Evolutionary conservation across 306 rosid genomes (phyloP), one percentile per base, ranked within the genome.

Genomic region (Sphenostylis stenocarpa): DNA sequence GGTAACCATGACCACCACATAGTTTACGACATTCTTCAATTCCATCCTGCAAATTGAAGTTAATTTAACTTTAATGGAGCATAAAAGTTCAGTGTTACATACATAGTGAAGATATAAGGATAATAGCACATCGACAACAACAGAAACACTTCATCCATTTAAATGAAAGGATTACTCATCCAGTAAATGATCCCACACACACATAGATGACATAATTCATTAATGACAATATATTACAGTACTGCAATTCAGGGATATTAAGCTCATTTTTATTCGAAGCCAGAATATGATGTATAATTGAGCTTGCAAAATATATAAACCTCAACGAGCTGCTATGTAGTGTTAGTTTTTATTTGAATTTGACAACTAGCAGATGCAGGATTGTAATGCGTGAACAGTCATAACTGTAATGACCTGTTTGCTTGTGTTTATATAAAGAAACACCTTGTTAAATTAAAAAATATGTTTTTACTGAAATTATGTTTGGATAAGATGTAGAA

Each of bases 1-100:
- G 93, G 69, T 95, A 95, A 82, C 99, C 99, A 17, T 95, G 99
- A 76, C 99, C 99, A 38, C 99, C 99, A 24, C 99, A 95, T 67
- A 95, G 77, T 77, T 92, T 95, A 56, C 97, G 91, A 75, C 99
- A 95, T 80, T 90, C 99, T 83, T 95, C 99, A 77, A 95, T 95
- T 19, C 79, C 99, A 82, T 92, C 97, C 99, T 95, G 78, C 60
- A 83, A 83, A 66, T 53, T 45, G 44, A 47, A 84, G 33, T 60
- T 68, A 15, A 53, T 72, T 53, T 69, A 47, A 19, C 39, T 29
- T 48, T 12, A 71, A 65, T 49, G 8, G 41, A 65, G 45, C 58
- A 31, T 63, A 21, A 61, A 31, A 52, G 15, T 65, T 19, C 3
- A 49, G 19, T 33, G 28, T 63, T 61, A 57, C 64, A 67, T 61